Base-by-base conservation (phyloP, 2,329 filamentous ascomycete genomes). In the Cladosporium oxysporum region DNA sequence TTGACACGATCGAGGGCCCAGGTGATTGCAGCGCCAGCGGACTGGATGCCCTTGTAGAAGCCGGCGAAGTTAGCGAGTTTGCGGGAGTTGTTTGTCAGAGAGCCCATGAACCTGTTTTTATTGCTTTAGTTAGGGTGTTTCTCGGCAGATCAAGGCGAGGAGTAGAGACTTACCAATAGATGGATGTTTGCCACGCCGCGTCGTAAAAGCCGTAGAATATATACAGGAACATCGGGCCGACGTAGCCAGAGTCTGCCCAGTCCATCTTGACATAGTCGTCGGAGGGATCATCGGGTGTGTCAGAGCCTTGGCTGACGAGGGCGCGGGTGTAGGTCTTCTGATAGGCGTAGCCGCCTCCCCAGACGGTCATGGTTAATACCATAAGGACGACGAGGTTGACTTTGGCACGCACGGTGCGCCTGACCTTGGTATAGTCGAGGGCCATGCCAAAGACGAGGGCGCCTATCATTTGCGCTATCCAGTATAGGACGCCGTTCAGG, bases 51-150 rank as follows among this genome's bases (percentile, higher is more conserved):
- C 81, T 95, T 95, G 85, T 95, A 95, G 83, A 91, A 93, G 69
- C 91, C 93, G 52, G 92, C 91, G 74, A 94, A 90, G 82, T 97
- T 96, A 80, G 94, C 93, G 33, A 94, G 87, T 78, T 92, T 94
- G 77, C 93, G 92, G 67, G 91, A 88, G 69, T 94, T 96, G 85
- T 98, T 98, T 75, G 91, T 93, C 44, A 97, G 84, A 6, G 93
- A 87, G 58, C 93, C 94, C 90, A 98, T 97, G 82, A 90, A 93
- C 89, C 89, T 59, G 21, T 28, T n/a, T 11, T 77, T 85, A 93
- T 93, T 23, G 21, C 11, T 35, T 33, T 23, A 7, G 11, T 58
- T 12, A 41, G 55, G 5, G n/a, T 41, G 3, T 26, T 23, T 1
- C 8, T 47, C n/a, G n/a, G n/a, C n/a, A 47, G 8, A 47, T 23